Evolutionary conservation across 1,284 basidiomycete genomes (phyloP).

Genomic region (Psilocybe mexicana): DNA sequence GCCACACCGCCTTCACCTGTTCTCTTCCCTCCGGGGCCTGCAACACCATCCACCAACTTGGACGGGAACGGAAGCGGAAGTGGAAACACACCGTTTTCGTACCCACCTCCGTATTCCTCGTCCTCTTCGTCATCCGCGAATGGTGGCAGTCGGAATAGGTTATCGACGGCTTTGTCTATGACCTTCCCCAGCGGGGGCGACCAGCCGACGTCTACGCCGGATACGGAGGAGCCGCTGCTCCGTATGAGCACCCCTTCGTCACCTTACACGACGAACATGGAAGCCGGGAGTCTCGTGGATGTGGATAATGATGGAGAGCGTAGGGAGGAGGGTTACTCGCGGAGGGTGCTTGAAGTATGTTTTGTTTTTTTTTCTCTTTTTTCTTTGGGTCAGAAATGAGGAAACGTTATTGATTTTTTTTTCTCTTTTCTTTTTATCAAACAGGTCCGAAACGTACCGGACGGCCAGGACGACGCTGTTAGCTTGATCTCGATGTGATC

Average conservation of each 20-base stretch:
- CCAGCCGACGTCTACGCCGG: conserved; percentile 7
- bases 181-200: not conserved
- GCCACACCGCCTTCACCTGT: conserved; percentile 14
- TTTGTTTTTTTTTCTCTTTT: conserved; percentile 6
- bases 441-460: not conserved
- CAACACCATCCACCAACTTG: not conserved
- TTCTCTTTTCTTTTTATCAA: not conserved
- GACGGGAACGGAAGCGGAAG: not conserved
- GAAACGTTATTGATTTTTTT: not conserved
- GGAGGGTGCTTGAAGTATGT: conserved; percentile 57
- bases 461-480: not conserved
- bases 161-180: no score
- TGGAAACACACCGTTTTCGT: not conserved
- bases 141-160: not conserved
- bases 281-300: conserved; percentile 3
- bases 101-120: conserved; percentile 16
- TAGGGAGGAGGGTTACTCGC: conserved; percentile 56
- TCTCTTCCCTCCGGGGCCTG: conserved; percentile 11
- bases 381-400: not conserved
- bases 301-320: conserved; percentile 47
- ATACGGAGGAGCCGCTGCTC: not conserved
- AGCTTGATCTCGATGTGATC: not conserved
- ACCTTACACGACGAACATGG: conserved; percentile 28
- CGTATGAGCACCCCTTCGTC: conserved; percentile 27
- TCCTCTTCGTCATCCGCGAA: not conserved